These are phyloP conservation scores for Microdochium paspali DNA, from an alignment of 2,329 filamentous ascomycete genomes.

Conservation along the genomic window DNA sequence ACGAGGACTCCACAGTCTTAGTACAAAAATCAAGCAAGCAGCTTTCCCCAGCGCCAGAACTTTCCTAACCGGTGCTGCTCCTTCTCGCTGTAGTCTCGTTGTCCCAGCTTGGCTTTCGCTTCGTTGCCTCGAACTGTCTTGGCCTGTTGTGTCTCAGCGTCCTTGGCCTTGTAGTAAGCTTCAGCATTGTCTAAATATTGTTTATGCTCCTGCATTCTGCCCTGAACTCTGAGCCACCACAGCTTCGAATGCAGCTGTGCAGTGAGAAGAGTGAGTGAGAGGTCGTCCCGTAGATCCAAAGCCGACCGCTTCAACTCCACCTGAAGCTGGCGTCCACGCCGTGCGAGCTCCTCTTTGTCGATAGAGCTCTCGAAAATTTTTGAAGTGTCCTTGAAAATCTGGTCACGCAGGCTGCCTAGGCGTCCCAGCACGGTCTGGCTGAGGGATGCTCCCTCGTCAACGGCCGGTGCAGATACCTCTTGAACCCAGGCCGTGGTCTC, in stretches of 20 bases:
- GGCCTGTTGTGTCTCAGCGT: conserved; percentile 11
- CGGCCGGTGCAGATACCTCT: conserved; percentile 18
- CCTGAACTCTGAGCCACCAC: conserved; percentile 45
- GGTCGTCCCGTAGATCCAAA: conserved; percentile 25
- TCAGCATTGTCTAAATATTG: conserved; percentile 39
- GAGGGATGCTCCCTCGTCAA: conserved; percentile 19
- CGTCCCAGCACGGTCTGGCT: conserved; percentile 18
- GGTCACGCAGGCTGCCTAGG: conserved; percentile 2
- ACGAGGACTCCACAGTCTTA: neutral
- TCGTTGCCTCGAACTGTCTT: neutral
- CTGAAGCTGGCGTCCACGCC: conserved; percentile 17
- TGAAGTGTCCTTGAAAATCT: neutral
- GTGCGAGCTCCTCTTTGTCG: conserved; percentile 10
- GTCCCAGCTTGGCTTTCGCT: neutral
- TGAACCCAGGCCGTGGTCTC: conserved; percentile 22
- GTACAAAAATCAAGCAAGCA: neutral
- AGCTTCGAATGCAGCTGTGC: conserved; percentile 48
- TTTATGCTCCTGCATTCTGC: conserved; percentile 34
- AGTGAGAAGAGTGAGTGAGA: conserved; percentile 35
- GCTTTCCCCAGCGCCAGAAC: neutral
- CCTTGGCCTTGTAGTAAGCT: conserved; percentile 21
- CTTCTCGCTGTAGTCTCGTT: neutral
- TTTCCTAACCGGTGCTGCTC: neutral
- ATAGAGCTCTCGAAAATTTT: conserved; percentile 12
- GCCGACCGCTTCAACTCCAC: conserved; percentile 21